Conservation (phyloP, 768 basidiomycete genomes). For the Tricholoma furcatifolium region DNA sequence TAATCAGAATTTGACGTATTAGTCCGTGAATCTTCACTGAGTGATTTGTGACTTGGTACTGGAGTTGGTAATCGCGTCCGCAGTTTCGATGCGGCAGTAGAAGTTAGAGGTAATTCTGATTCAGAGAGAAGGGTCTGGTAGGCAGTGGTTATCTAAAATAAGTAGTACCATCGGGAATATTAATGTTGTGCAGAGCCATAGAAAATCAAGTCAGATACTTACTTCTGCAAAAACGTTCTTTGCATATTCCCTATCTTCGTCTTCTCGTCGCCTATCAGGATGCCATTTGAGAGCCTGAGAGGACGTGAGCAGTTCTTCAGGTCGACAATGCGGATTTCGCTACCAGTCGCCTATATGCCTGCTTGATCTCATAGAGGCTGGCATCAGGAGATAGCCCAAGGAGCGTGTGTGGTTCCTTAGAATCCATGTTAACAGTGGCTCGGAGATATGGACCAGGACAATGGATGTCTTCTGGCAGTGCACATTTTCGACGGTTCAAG, state of each 20-base stretch:
- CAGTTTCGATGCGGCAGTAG: constrained; percentile 8
- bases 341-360: constrained; percentile 65
- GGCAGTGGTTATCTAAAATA: constrained; percentile 49
- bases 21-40: constrained; percentile 20
- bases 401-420: constrained; percentile 39
- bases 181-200: no score
- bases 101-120: constrained; percentile 18
- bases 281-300: constrained; percentile 62
- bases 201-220: constrained; percentile 11
- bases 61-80: constrained; percentile 12
- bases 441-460: neutral
- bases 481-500: constrained; percentile 4
- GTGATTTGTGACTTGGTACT: constrained; percentile 19
- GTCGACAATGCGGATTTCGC: constrained; percentile 21
- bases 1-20: constrained; percentile 24
- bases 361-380: constrained; percentile 37
- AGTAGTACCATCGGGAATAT: no score
- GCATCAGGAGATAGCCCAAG: constrained; percentile 47
- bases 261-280: constrained; percentile 62
- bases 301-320: constrained; percentile 16
- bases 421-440: constrained; percentile 28
- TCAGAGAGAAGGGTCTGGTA: constrained; percentile 54
- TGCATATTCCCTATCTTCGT: constrained; percentile 47
- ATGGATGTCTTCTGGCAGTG: neutral
- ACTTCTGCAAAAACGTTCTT: constrained; percentile 61